Evolutionary conservation across 176 grass and related monocot species (phyloP), one percentile per base, ranked within the genome.

Genomic region (Oropetium thomaeum): DNA sequence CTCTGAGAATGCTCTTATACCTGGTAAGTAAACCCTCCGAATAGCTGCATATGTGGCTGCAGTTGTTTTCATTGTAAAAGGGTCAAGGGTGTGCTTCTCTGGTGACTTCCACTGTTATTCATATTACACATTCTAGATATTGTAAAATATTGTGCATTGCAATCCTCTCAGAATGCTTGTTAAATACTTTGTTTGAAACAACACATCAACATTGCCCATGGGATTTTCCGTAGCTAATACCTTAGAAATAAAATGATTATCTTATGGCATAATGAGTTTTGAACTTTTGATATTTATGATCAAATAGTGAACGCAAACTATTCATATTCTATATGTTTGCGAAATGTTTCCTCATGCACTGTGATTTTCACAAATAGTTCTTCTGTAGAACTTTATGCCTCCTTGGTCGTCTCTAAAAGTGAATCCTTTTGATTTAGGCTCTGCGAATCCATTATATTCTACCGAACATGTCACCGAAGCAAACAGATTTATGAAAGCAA

Each of bases 1-100:
- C 40, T 97, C 94, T 5, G 94, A 97, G 84, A 97, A 97, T 63
- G 94, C 94, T 66, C 86, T 97, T 49, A 93, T 97, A 83, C 94
- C 94, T 68, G 94, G 94, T 97, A 78, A 55, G 15, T 31, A 10
- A 67, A 8, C 55, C 42, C 17, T 29, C 30, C 2, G 5, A 5
- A 11, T 23, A 27, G 19, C 35, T 64, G 33, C 33, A 22, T n/a
- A 23, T 64, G 22, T 38, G 61, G 33, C 33, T 8, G 5, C 9
- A 71, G 30, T 62, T 38, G 40, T 12, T 70, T 72, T 38, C 62
- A 53, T n/a, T 7, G 25, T 67, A 22, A 54, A n/a, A 60, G 15
- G 54, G 6, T 45, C 19, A 45, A 47, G 17, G 17, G 2, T 33
- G 40, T 47, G 20, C 28, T 30, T 62, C 20, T 63, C 29, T 76